phyloP scores from a whole-genome alignment of 2,329 filamentous ascomycete genomes.

The Zasmidium citrigriseum region DNA sequence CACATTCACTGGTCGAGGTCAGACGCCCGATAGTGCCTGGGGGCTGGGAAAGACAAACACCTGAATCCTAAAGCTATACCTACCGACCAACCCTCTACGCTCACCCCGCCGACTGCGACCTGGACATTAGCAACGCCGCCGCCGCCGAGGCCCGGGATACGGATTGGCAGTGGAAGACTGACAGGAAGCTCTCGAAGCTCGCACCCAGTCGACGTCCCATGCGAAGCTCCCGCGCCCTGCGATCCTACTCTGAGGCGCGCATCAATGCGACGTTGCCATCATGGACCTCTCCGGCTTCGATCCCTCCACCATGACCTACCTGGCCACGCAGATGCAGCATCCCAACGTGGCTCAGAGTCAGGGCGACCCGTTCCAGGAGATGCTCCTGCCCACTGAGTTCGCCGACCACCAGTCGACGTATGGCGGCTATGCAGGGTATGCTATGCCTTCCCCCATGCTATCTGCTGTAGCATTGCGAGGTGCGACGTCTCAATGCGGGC shows the following conservation, averaged over 20 bases:
- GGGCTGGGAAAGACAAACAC: slow-evolving; percentile 1
- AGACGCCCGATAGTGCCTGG: slow-evolving; percentile 3
- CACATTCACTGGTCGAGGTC: slow-evolving; percentile 16
- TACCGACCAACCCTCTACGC: no score
- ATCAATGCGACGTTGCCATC: slow-evolving; percentile 24
- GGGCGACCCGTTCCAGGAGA: slow-evolving; percentile 43
- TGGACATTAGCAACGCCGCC: not conserved
- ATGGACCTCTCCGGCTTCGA: slow-evolving; percentile 34
- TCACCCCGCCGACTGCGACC: not conserved
- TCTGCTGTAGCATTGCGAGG: not conserved
- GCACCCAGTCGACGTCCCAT: slow-evolving; percentile 11
- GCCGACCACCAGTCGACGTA: slow-evolving; percentile 62
- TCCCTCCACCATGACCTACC: slow-evolving; percentile 56
- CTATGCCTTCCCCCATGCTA: not conserved
- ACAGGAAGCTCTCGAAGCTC: not conserved
- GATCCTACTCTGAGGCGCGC: slow-evolving; percentile 14
- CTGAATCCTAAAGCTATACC: no score
- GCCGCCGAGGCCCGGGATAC: not conserved
- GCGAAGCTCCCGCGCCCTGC: slow-evolving; percentile 15
- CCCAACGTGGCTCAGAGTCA: slow-evolving; percentile 50
- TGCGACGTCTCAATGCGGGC: not conserved
- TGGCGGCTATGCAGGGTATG: slow-evolving; percentile 61
- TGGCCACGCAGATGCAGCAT: slow-evolving; percentile 59
- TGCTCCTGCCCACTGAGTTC: slow-evolving; percentile 56
- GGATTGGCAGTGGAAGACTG: not conserved